A percentile compares a stretch with the other conserved stretches of the same genome.
Conservation (phyloP, 2,329 filamentous ascomycete genomes). For the Trichoderma pleuroti region DNA sequence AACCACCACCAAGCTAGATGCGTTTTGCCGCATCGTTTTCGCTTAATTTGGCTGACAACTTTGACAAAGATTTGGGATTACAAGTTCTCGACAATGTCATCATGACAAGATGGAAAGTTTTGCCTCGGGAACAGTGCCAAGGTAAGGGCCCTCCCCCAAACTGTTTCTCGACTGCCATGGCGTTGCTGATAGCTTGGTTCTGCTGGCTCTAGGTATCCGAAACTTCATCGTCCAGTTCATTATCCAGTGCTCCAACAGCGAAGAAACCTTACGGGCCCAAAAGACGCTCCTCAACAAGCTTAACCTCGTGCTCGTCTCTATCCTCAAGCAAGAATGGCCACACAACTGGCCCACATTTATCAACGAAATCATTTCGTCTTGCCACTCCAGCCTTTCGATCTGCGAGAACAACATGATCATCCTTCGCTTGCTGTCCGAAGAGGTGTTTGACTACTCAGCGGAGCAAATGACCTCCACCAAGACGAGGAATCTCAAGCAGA, state of each 20-base stretch:
- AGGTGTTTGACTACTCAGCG: slow-evolving; percentile 97
- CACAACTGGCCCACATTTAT: slow-evolving; percentile 99
- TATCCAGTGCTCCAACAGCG: slow-evolving; percentile 84
- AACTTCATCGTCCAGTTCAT: slow-evolving; percentile 99
- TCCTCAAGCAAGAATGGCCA: slow-evolving; percentile 99
- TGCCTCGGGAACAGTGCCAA: slow-evolving; percentile 93
- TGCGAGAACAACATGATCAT: slow-evolving; percentile 99
- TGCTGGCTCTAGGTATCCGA: slow-evolving; percentile 68
- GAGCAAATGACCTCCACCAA: slow-evolving; percentile 99
- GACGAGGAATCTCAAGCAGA: slow-evolving; percentile 93
- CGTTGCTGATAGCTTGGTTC: slow-evolving; percentile 30
- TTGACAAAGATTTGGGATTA: slow-evolving; percentile 71
- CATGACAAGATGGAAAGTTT: slow-evolving; percentile 97
- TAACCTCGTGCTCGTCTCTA: slow-evolving; percentile 93
- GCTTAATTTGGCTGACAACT: slow-evolving; percentile 26
- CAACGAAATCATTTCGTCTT: slow-evolving; percentile 97
- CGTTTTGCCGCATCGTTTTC: neutral
- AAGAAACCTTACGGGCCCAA: slow-evolving; percentile 80
- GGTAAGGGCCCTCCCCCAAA: slow-evolving; percentile 44
- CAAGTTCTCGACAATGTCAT: slow-evolving; percentile 98
- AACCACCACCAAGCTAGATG: neutral
- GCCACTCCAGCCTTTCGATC: slow-evolving; percentile 90
- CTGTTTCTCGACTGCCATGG: neutral
- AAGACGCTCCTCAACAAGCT: slow-evolving; percentile 95
- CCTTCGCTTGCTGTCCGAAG: slow-evolving; percentile 88